Conservation (phyloP, 1,284 basidiomycete species). For the Heterobasidion parviporum region DNA sequence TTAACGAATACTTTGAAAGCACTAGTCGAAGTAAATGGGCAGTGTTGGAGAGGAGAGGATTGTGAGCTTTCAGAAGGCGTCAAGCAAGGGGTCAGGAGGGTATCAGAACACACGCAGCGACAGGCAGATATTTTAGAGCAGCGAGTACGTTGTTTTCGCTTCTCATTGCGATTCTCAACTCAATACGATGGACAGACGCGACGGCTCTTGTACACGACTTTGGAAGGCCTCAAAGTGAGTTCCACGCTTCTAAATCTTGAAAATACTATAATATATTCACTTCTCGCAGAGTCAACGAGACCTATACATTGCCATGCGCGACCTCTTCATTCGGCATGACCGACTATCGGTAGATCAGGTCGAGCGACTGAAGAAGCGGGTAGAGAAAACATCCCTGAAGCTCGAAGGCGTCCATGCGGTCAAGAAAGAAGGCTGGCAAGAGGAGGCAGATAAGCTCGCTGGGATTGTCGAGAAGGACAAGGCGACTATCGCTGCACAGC, state of each 20-base stretch:
- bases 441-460: slow-evolving; percentile 70
- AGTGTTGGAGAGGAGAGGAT: slow-evolving; percentile 71
- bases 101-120: slow-evolving; percentile 64
- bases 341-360: slow-evolving; percentile 79
- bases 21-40: slow-evolving; percentile 70
- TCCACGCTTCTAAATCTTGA: neutral
- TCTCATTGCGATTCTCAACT: neutral
- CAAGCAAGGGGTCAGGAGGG: slow-evolving; percentile 58
- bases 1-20: slow-evolving; percentile 75
- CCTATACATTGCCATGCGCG: slow-evolving; percentile 77
- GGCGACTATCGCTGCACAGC: slow-evolving; percentile 57
- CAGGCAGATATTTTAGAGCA: slow-evolving; percentile 74
- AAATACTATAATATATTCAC: neutral
- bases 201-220: slow-evolving; percentile 50
- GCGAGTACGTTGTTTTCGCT: slow-evolving; percentile 45
- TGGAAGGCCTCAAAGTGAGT: slow-evolving; percentile 68
- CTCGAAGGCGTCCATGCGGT: slow-evolving; percentile 62
- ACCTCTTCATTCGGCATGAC: slow-evolving; percentile 78
- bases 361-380: slow-evolving; percentile 77
- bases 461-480: slow-evolving; percentile 71
- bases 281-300: slow-evolving; percentile 70
- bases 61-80: slow-evolving; percentile 80
- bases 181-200: slow-evolving; percentile 37
- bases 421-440: slow-evolving; percentile 75
- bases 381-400: slow-evolving; percentile 68